phyloP scores from a whole-genome alignment of 2,329 filamentous ascomycete species.

The Simplicillium sp. region DNA sequence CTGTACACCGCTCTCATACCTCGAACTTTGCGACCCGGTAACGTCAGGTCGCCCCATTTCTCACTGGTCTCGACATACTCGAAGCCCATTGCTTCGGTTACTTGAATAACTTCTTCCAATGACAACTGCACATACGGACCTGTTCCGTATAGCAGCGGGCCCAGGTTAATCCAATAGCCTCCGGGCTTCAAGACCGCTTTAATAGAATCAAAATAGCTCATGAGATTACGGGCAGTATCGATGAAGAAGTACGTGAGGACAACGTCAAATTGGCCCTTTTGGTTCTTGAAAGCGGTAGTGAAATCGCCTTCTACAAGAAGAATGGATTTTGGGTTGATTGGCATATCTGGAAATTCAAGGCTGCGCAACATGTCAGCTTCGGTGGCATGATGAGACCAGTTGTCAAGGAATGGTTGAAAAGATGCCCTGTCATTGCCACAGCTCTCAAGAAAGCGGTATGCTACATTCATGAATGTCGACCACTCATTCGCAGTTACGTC shows the following conservation, averaged over 20 bases:
- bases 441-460: conserved; percentile 37
- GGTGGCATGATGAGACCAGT: conserved; percentile 45
- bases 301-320: conserved; percentile 48
- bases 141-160: conserved; percentile 44
- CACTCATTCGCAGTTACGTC: conserved; percentile 47
- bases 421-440: conserved; percentile 14
- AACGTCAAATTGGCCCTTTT: conserved; percentile 29
- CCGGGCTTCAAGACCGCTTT: conserved; percentile 33
- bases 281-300: conserved; percentile 26
- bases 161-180: conserved; percentile 47
- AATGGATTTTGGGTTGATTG: conserved; percentile 23
- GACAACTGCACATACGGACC: conserved; percentile 44
- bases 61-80: conserved; percentile 33
- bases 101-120: conserved; percentile 39
- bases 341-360: conserved; percentile 33
- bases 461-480: conserved; percentile 47
- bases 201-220: conserved; percentile 46
- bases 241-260: conserved; percentile 52
- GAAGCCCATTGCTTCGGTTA: conserved; percentile 41
- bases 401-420: conserved; percentile 43
- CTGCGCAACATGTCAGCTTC: conserved; percentile 34
- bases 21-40: conserved; percentile 29
- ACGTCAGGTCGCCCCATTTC: conserved; percentile 30
- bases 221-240: conserved; percentile 47
- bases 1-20: conserved; percentile 41